These are phyloP conservation scores for Acanthamoeba lenticulata DNA, from an alignment of 208 protist genomes.

Conservation along the genomic window DNA sequence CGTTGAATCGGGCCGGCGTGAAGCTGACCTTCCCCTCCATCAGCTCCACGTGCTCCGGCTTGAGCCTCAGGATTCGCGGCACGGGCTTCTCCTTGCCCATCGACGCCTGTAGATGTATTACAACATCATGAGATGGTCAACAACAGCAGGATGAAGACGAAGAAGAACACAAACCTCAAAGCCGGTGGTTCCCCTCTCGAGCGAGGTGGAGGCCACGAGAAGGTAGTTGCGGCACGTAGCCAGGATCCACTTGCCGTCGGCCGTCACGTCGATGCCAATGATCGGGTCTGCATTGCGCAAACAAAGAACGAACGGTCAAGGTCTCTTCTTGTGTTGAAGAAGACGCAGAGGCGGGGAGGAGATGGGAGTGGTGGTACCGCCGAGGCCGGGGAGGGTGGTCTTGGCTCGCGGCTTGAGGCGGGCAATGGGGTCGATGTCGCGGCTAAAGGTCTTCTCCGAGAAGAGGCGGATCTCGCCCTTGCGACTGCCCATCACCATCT, in stretches of 20 bases:
- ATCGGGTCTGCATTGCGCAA: constrained; percentile 77
- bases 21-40: constrained; percentile 81
- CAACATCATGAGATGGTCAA: background rate
- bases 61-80: constrained; percentile 79
- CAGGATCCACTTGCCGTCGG: constrained; percentile 85
- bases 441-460: constrained; percentile 61
- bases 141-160: background rate
- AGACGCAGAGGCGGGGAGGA: background rate
- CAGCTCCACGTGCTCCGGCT: constrained; percentile 73
- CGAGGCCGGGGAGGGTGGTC: constrained; percentile 84
- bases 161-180: constrained; percentile 75
- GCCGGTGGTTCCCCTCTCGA: constrained; percentile 74
- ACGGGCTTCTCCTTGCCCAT: constrained; percentile 78
- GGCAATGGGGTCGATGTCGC: background rate
- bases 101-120: background rate
- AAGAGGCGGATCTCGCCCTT: constrained; percentile 88
- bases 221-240: constrained; percentile 85
- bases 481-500: constrained; percentile 80
- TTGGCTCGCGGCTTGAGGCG: constrained; percentile 74
- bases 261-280: constrained; percentile 83
- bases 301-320: background rate
- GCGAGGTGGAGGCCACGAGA: constrained; percentile 75
- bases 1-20: constrained; percentile 86
- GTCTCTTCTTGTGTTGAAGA: background rate
- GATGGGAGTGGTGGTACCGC: constrained; percentile 72